phyloP scores from a whole-genome alignment of 1,139 yeast genomes.

The Debaryomyces singareniensis region DNA sequence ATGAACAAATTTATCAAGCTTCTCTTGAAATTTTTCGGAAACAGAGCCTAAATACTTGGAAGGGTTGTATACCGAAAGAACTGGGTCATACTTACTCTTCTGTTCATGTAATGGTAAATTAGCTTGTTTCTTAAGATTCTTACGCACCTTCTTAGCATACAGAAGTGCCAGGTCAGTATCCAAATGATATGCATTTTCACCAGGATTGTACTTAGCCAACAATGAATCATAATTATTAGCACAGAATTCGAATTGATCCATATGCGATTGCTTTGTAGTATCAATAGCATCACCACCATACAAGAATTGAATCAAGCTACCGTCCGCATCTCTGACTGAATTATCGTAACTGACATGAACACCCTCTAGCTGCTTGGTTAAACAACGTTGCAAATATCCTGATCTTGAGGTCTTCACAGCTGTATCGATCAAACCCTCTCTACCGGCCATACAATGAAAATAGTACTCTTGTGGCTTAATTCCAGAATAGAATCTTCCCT shows the following conservation, averaged over 20 bases:
- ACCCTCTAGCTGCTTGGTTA: constrained; percentile 97
- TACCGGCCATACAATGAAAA: constrained; percentile 99
- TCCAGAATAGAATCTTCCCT: constrained; percentile 97
- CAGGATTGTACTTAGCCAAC: constrained; percentile 82
- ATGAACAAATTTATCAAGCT: constrained; percentile 64
- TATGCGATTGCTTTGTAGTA: constrained; percentile 89
- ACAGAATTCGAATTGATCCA: constrained; percentile 92
- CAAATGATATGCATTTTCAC: constrained; percentile 62
- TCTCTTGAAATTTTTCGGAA: constrained; percentile 80
- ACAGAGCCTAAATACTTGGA: constrained; percentile 88
- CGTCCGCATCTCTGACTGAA: constrained; percentile 94
- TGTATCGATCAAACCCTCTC: constrained; percentile 99
- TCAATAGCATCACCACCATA: constrained; percentile 98
- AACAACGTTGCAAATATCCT: constrained; percentile 97
- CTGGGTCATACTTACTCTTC: constrained; percentile 76
- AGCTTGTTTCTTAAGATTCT: constrained; percentile 62
- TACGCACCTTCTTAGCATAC: constrained; percentile 78
- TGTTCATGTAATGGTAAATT: constrained; percentile 60
- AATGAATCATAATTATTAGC: constrained; percentile 85
- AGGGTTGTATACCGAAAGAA: constrained; percentile 79
- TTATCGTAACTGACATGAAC: constrained; percentile 92
- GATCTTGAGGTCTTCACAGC: constrained; percentile 98
- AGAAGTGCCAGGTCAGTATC: constrained; percentile 77
- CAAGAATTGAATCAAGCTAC: constrained; percentile 86
- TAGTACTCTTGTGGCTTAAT: constrained; percentile 98